Percentiles rank a stretch among this genome's conserved stretches.
Conservation (phyloP, 352 stramenopile genomes). For the Phytophthora litchii region DNA sequence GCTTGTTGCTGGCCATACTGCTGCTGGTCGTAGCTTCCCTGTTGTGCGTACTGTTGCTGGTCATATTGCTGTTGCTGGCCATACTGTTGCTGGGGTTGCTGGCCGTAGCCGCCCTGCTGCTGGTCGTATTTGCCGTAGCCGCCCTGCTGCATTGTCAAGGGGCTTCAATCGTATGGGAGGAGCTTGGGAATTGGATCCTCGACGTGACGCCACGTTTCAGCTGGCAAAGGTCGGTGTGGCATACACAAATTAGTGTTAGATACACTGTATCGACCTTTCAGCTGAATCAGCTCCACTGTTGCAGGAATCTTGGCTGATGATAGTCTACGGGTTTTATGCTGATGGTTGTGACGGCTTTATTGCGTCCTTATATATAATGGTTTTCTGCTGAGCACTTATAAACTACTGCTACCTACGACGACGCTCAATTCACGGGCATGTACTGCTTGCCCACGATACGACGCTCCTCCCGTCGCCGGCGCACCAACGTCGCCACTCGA, state of each 20-base stretch:
- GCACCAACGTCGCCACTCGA: conserved; percentile 46
- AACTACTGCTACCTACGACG: conserved; percentile 13
- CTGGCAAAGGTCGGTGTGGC: conserved; percentile 2
- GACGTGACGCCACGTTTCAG: conserved; percentile 20
- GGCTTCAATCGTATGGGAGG: not conserved
- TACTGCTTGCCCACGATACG: conserved; percentile 76
- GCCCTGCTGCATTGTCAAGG: conserved; percentile 55
- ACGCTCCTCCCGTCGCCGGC: conserved; percentile 62
- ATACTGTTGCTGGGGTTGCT: conserved; percentile 42
- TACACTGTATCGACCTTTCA: conserved; percentile 3
- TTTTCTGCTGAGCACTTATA: conserved; percentile 25
- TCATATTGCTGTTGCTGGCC: conserved; percentile 39
- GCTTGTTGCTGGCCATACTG: conserved; percentile 38
- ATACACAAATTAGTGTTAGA: conserved; percentile 11
- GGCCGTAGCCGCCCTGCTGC: conserved; percentile 46
- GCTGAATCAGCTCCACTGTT: not conserved
- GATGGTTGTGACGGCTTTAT: conserved; percentile 1
- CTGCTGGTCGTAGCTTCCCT: conserved; percentile 49
- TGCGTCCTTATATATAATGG: conserved; percentile 28
- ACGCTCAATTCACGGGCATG: conserved; percentile 56
- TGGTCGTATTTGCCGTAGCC: conserved; percentile 48
- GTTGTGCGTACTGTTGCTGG: conserved; percentile 44
- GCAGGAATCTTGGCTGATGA: too few species aligned
- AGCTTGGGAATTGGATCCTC: conserved; percentile 26
- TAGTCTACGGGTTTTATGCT: conserved; percentile 17